Base-by-base conservation (phyloP, 805 yeast genomes). In the Ogataea saltuana region DNA sequence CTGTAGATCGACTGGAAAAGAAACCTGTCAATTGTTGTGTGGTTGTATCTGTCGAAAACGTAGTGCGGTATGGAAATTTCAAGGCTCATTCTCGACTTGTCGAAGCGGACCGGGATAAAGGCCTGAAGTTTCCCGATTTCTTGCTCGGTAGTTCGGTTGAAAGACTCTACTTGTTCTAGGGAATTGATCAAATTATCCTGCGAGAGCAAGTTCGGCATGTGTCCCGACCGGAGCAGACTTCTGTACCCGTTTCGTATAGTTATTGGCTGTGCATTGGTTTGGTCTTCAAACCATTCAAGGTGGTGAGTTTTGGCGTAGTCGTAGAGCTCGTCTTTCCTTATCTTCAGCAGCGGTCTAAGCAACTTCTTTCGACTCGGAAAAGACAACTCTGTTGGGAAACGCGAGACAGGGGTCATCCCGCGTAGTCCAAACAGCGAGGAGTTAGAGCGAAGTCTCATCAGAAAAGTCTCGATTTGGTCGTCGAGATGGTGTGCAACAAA, bases 381-480 rank as follows among this genome's bases (percentile, higher is more conserved):
- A 4, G 27, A 12, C 7, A 47, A 50, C 6, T 36, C 47, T 7
- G 46, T 16, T 2, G 59, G 59, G 27, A 39, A 51, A 10, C 16
- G 22, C 4, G 51, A 17, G 3, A 30, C 13, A 1, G 38, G 17
- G 12, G 35, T 42, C 70, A 84, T 80, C 0, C 88, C 85, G 1
- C 70, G 67, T 7, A 84, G 65, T 0, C 95, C 95, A 59, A 72
- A 68, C n/a, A 75, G 42, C 0, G 76, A 64, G 28, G 78, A 71
- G 21, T 73, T 70, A 1, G 60, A 41, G 2, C 65, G 40, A 39
- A 84, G 64, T 26, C 95, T 60, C 56, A 81, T 70, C 17, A 83
- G 47, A 48, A 75, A 81, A 0, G 91, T 83, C 55, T 87, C 95
- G 11, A 82, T 41, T 54, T 84, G 88, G 58, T 87, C 95, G 54